These are phyloP conservation scores for Cordyceps fumosorosea DNA, from an alignment of 2,329 filamentous ascomycete genomes.

Conservation along the genomic window DNA sequence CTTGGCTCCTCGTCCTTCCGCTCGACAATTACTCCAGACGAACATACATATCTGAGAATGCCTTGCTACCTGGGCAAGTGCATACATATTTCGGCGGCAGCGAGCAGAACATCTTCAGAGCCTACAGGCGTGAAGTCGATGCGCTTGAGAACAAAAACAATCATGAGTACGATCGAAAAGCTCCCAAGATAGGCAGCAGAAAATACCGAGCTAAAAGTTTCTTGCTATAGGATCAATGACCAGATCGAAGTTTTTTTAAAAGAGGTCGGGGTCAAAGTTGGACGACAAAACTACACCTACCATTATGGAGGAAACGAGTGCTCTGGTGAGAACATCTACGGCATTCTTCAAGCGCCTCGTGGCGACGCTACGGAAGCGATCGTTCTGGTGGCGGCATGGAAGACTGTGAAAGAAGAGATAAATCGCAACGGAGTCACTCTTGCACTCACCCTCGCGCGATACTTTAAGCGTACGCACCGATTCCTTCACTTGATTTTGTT, in stretches of 20 bases:
- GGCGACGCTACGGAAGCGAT: constrained; percentile 97
- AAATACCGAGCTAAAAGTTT: background rate
- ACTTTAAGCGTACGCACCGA: constrained; percentile 68
- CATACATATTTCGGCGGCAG: constrained; percentile 97
- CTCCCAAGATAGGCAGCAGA: background rate
- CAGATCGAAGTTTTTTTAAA: constrained; percentile 69
- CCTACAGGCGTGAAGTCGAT: constrained; percentile 79
- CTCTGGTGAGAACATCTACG: constrained; percentile 84
- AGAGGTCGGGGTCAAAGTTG: constrained; percentile 77
- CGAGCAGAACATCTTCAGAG: constrained; percentile 89
- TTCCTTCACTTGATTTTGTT: background rate
- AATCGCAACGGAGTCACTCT: constrained; percentile 87
- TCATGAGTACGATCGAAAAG: constrained; percentile 37
- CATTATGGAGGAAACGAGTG: constrained; percentile 66
- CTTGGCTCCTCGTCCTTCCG: constrained; percentile 85
- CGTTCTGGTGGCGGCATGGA: constrained; percentile 85
- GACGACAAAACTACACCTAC: constrained; percentile 83
- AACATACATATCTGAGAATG: constrained; percentile 97
- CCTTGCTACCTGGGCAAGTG: constrained; percentile 88
- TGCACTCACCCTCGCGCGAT: constrained; percentile 78
- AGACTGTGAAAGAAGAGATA: constrained; percentile 67
- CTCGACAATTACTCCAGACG: constrained; percentile 83
- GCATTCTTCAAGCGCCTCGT: constrained; percentile 84
- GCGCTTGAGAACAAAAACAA: constrained; percentile 49
- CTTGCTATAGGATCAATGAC: constrained; percentile 50